These are phyloP conservation scores for Cladochytrium replicatum DNA, from an alignment of 192 early-diverging fungal species.

Conservation along the genomic window DNA sequence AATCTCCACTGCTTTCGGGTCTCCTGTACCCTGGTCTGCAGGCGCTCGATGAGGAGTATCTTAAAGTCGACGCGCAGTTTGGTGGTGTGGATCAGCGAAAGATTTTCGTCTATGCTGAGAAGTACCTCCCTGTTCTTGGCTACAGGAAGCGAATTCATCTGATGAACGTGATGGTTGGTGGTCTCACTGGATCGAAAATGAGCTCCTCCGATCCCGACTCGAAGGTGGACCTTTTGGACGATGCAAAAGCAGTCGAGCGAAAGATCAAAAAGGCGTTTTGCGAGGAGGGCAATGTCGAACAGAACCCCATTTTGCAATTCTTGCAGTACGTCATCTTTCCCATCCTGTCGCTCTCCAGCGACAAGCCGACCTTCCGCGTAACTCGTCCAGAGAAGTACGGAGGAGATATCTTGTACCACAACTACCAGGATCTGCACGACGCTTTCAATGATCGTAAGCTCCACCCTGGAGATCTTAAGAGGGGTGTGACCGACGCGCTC, in stretches of 20 bases:
- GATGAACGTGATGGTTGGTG: slow-evolving; percentile 98
- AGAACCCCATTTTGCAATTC: slow-evolving; percentile 90
- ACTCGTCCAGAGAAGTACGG: slow-evolving; percentile 83
- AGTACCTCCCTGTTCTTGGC: slow-evolving; percentile 84
- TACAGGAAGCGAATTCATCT: slow-evolving; percentile 95
- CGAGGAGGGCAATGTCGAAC: slow-evolving; percentile 83
- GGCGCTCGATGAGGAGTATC: slow-evolving; percentile 95
- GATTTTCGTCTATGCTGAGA: slow-evolving; percentile 96
- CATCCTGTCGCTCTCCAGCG: slow-evolving; percentile 49
- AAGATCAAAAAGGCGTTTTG: slow-evolving; percentile 96
- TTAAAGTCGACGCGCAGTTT: slow-evolving; percentile 83
- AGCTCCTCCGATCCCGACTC: slow-evolving; percentile 91
- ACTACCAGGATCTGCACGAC: slow-evolving; percentile 61
- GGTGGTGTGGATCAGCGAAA: slow-evolving; percentile 99
- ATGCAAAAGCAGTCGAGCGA: slow-evolving; percentile 58
- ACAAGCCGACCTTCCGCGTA: slow-evolving; percentile 39
- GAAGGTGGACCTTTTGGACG: slow-evolving; percentile 94
- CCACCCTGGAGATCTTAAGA: slow-evolving; percentile 93
- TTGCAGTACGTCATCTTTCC: slow-evolving; percentile 87
- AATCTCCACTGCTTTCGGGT: slow-evolving; percentile 76
- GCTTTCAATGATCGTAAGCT: slow-evolving; percentile 81
- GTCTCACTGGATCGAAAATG: slow-evolving; percentile 92
- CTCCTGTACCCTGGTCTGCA: slow-evolving; percentile 97
- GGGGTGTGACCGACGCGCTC: slow-evolving; percentile 67
- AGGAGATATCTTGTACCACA: slow-evolving; percentile 68